These are phyloP conservation scores for Globisporangium ultimum DNA, from an alignment of 352 stramenopile genomes.

Conservation along the genomic window DNA sequence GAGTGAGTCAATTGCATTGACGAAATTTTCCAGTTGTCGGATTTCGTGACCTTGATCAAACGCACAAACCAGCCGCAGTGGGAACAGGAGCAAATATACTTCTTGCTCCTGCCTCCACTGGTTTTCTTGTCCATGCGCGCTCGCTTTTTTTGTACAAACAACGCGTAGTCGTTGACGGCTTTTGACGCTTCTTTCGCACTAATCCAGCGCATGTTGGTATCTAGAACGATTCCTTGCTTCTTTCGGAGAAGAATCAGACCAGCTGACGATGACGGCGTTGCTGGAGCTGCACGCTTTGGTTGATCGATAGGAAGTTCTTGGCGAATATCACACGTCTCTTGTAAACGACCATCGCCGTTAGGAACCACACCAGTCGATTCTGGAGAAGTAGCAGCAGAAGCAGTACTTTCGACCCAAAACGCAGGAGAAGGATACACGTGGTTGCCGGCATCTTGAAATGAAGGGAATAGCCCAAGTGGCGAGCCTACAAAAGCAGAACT, in stretches of 20 bases:
- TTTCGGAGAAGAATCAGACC: neutral
- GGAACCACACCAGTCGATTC: too few species aligned
- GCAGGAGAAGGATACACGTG: too few species aligned
- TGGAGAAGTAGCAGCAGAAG: too few species aligned
- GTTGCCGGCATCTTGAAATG: too few species aligned
- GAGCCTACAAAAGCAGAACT: too few species aligned
- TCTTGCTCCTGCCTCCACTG: constrained; percentile 83
- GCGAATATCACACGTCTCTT: too few species aligned
- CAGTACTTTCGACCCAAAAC: too few species aligned
- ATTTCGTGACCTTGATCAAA: constrained; percentile 77
- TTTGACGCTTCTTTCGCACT: constrained; percentile 78
- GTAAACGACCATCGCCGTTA: too few species aligned
- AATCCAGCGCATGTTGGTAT: constrained; percentile 73
- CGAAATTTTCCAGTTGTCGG: constrained; percentile 89
- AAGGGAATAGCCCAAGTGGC: too few species aligned
- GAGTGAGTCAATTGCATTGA: constrained; percentile 85
- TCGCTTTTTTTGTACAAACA: constrained; percentile 78
- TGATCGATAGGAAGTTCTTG: neutral
- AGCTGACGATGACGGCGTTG: neutral
- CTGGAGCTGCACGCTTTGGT: neutral
- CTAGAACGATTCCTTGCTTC: constrained; percentile 8
- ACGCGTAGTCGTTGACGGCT: constrained; percentile 70
- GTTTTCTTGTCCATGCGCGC: constrained; percentile 79
- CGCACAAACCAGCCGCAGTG: constrained; percentile 77
- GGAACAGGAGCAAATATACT: constrained; percentile 79